These are phyloP conservation scores for Taphrina pruni DNA, from an alignment of 1,139 yeast species.

Conservation along the genomic window DNA sequence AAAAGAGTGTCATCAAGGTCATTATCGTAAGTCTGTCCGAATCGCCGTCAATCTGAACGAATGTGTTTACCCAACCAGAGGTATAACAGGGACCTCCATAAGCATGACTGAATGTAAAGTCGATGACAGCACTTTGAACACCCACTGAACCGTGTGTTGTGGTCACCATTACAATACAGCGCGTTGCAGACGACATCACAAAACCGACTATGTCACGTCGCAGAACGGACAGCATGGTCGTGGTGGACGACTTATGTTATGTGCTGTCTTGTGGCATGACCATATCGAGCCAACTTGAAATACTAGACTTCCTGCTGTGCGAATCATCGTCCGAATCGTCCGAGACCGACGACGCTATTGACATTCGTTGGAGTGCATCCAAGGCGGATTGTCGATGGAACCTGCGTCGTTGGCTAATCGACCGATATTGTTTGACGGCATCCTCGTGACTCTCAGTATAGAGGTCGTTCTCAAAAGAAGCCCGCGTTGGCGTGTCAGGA, in stretches of 20 bases:
- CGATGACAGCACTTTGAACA: no score
- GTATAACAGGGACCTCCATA: no score
- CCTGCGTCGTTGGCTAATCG: constrained; percentile 10
- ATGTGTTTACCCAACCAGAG: no score
- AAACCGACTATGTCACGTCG: no score
- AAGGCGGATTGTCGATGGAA: constrained; percentile 10
- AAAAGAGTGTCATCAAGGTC: neutral
- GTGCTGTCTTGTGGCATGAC: constrained; percentile 3
- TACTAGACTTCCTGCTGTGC: constrained; percentile 7
- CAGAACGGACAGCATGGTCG: no score
- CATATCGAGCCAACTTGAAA: constrained; percentile 1
- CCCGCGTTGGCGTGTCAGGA: neutral
- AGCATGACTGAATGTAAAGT: no score
- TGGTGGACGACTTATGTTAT: neutral
- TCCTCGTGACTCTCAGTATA: neutral
- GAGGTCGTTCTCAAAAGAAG: neutral
- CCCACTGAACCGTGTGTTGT: no score
- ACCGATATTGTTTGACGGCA: constrained; percentile 1
- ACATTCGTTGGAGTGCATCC: constrained; percentile 12
- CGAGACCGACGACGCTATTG: neutral
- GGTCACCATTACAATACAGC: no score
- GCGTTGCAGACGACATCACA: no score
- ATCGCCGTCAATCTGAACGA: no score
- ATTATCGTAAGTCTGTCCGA: neutral
- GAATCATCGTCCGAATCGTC: constrained; percentile 3